Evolutionary conservation across 2,329 filamentous ascomycete species (phyloP).

Genomic region (Exophiala lecanii-corni): DNA sequence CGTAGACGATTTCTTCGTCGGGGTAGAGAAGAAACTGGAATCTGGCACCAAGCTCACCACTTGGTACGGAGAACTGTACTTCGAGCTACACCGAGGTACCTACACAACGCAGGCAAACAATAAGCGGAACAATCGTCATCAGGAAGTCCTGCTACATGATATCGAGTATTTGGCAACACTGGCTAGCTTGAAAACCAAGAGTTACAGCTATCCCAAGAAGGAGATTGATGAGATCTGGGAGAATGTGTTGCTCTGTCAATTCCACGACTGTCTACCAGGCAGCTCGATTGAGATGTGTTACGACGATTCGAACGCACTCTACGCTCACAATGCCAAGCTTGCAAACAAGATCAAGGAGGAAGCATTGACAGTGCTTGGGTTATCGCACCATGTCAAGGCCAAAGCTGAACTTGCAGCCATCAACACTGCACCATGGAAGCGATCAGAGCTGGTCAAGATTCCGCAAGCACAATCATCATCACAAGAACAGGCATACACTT

Average conservation of each 20-base stretch:
- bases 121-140: slow-evolving; percentile 85
- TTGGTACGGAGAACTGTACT: slow-evolving; percentile 98
- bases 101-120: slow-evolving; percentile 98
- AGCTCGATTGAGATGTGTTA: slow-evolving; percentile 98
- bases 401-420: slow-evolving; percentile 56
- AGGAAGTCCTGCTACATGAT: slow-evolving; percentile 80
- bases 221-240: slow-evolving; percentile 98
- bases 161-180: slow-evolving; percentile 84
- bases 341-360: slow-evolving; percentile 68
- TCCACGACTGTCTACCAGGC: slow-evolving; percentile 94
- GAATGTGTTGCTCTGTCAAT: slow-evolving; percentile 83
- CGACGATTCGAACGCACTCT: slow-evolving; percentile 88
- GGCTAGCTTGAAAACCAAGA: slow-evolving; percentile 66
- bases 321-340: slow-evolving; percentile 73
- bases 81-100: slow-evolving; percentile 92
- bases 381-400: slow-evolving; percentile 43
- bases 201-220: slow-evolving; percentile 87
- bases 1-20: slow-evolving; percentile 91
- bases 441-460: slow-evolving; percentile 67
- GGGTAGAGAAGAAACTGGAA: slow-evolving; percentile 70
- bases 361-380: slow-evolving; percentile 62
- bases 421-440: slow-evolving; percentile 84
- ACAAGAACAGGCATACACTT: slow-evolving; percentile 33
- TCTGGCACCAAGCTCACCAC: slow-evolving; percentile 71
- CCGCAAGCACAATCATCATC: slow-evolving; percentile 35